These are phyloP conservation scores for Ophiocytium majus DNA, from an alignment of 352 stramenopile genomes.

Conservation along the genomic window DNA sequence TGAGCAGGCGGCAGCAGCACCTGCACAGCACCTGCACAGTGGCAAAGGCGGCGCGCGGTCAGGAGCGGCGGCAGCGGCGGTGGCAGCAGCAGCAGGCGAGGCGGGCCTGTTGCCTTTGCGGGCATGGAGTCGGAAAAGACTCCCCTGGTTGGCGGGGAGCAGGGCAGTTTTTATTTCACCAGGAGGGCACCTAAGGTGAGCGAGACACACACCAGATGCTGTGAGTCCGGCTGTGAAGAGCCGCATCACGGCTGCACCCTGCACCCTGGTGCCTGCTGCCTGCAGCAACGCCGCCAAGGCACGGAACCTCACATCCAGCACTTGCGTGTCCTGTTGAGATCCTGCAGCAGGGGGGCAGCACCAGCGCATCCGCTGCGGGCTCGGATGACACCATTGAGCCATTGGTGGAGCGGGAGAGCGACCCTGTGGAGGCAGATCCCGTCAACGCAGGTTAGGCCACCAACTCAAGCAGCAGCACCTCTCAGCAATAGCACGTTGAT, in stretches of 20 bases:
- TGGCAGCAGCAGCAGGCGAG: no score
- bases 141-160: constrained; percentile 1
- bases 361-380: not conserved
- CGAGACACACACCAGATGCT: not conserved
- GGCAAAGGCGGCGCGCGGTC: no score
- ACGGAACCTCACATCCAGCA: no score
- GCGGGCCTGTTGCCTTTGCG: no score
- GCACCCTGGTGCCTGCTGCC: not conserved
- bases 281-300: not conserved
- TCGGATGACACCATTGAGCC: not conserved
- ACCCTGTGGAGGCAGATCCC: constrained; percentile 5
- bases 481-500: no score
- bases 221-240: not conserved
- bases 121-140: constrained; percentile 2
- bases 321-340: no score
- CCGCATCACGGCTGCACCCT: not conserved
- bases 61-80: no score
- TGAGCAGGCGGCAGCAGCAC: no score
- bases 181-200: no score
- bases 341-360: not conserved
- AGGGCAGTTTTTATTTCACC: constrained; percentile 1
- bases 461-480: no score
- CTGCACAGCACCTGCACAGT: no score
- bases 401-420: not conserved
- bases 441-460: no score